Percentiles rank a stretch among this genome's conserved stretches.
Conservation (phyloP, 495 filamentous ascomycete genomes). For the Penicillium cataractarum region DNA sequence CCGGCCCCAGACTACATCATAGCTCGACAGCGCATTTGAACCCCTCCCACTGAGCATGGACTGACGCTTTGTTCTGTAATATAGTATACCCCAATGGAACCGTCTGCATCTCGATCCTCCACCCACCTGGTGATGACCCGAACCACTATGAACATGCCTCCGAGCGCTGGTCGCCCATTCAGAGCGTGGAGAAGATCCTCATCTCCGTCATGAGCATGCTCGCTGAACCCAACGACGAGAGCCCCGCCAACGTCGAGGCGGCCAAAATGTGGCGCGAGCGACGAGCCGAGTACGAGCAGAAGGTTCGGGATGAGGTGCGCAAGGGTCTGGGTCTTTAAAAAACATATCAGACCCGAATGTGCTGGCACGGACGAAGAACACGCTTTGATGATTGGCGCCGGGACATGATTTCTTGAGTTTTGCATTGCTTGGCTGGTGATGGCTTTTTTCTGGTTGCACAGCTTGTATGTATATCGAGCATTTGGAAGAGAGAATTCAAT, state of each 20-base stretch:
- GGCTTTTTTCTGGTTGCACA: slow-evolving; percentile 18
- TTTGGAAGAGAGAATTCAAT: slow-evolving; percentile 11
- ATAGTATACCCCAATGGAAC: slow-evolving; percentile 88
- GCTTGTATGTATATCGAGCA: slow-evolving; percentile 21
- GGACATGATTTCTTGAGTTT: slow-evolving; percentile 18
- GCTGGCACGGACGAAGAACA: slow-evolving; percentile 8
- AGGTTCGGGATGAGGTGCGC: slow-evolving; percentile 78
- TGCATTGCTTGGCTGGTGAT: slow-evolving; percentile 31
- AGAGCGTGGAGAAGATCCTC: slow-evolving; percentile 97
- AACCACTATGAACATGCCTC: slow-evolving; percentile 98
- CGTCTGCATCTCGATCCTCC: slow-evolving; percentile 97
- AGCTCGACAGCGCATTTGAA: background rate
- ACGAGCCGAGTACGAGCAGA: slow-evolving; percentile 81
- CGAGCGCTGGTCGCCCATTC: slow-evolving; percentile 95
- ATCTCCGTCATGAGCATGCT: slow-evolving; percentile 99
- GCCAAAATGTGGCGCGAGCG: slow-evolving; percentile 98
- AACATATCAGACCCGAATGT: background rate
- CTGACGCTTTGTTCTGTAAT: background rate
- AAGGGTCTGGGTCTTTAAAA: slow-evolving; percentile 61
- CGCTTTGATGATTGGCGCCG: slow-evolving; percentile 28
- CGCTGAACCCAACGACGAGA: slow-evolving; percentile 98
- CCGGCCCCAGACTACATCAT: background rate
- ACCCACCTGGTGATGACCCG: slow-evolving; percentile 97
- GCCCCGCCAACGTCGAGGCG: slow-evolving; percentile 95
- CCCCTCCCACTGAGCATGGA: background rate